Conservation (phyloP, 495 filamentous ascomycete species). For the Penicillium verhagenii region DNA sequence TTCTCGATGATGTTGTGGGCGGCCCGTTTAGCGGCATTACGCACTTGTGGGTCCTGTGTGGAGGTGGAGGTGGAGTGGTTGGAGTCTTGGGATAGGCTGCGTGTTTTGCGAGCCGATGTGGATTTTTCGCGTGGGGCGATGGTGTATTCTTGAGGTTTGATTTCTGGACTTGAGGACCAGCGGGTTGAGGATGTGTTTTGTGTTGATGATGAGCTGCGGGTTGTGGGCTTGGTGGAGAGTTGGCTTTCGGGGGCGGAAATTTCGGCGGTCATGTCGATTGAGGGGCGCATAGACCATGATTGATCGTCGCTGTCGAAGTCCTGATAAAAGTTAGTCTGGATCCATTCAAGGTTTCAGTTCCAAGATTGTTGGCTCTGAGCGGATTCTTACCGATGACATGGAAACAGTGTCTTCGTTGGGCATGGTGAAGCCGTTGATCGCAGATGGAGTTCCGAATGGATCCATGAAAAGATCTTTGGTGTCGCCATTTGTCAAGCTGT, state of each 20-base stretch:
- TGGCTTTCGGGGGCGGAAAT: constrained; percentile 8
- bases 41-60: constrained; percentile 25
- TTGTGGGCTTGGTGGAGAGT: constrained; percentile 17
- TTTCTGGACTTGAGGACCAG: constrained; percentile 39
- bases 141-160: constrained; percentile 29
- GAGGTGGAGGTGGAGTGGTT: constrained; percentile 20
- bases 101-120: constrained; percentile 29
- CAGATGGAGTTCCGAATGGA: constrained; percentile 31
- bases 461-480: constrained; percentile 40
- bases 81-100: constrained; percentile 34
- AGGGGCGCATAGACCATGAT: constrained; percentile 32
- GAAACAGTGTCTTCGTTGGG: constrained; percentile 36
- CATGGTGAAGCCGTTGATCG: constrained; percentile 40
- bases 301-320: constrained; percentile 47
- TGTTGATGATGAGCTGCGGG: constrained; percentile 11
- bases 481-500: constrained; percentile 32
- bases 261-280: constrained; percentile 19
- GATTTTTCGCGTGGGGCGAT: constrained; percentile 16
- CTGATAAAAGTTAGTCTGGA: constrained; percentile 12
- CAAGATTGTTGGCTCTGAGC: no score
- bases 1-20: constrained; percentile 56
- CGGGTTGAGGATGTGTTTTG: constrained; percentile 17
- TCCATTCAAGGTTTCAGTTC: no score
- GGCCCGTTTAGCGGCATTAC: constrained; percentile 48
- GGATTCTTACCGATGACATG: constrained; percentile 33